phyloP scores from a whole-genome alignment of 495 filamentous ascomycete genomes.

The Penicillium turbatum region DNA sequence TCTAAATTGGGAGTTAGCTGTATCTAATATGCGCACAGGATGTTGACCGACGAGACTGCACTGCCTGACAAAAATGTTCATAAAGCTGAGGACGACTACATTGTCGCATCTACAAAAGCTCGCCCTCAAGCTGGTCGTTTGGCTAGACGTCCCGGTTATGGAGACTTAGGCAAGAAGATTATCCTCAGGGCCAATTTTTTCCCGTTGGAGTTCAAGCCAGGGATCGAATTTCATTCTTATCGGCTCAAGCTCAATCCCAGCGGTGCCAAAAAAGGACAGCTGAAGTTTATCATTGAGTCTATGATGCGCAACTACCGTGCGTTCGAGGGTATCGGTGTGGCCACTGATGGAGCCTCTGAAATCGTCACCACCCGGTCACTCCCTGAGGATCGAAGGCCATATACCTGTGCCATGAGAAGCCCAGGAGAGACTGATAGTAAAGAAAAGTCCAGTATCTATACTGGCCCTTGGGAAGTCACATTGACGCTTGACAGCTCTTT shows the following conservation, averaged over 20 bases:
- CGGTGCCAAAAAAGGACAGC: background rate
- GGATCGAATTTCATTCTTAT: conserved; percentile 11
- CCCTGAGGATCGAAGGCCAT: background rate
- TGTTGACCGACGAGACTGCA: background rate
- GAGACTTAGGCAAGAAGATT: conserved; percentile 31
- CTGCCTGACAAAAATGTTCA: background rate
- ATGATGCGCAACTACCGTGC: background rate
- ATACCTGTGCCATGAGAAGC: background rate
- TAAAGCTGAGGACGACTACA: conserved; percentile 6
- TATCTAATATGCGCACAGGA: conserved; percentile 1
- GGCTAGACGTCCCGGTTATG: conserved; percentile 42
- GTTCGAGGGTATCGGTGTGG: background rate
- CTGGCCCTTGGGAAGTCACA: background rate
- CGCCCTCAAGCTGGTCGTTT: background rate
- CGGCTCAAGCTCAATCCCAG: conserved; percentile 5
- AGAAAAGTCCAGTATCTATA: background rate
- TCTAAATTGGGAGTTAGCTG: background rate
- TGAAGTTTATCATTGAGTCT: background rate
- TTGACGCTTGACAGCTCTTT: background rate
- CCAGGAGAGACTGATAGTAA: background rate
- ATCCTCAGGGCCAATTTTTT: conserved; percentile 47
- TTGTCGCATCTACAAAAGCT: background rate
- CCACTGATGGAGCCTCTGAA: conserved; percentile 16
- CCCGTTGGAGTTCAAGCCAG: conserved; percentile 17
- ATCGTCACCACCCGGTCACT: conserved; percentile 8